These are phyloP conservation scores for Aquilaria sinensis DNA, from an alignment of 345 rosid genomes.

Conservation along the genomic window DNA sequence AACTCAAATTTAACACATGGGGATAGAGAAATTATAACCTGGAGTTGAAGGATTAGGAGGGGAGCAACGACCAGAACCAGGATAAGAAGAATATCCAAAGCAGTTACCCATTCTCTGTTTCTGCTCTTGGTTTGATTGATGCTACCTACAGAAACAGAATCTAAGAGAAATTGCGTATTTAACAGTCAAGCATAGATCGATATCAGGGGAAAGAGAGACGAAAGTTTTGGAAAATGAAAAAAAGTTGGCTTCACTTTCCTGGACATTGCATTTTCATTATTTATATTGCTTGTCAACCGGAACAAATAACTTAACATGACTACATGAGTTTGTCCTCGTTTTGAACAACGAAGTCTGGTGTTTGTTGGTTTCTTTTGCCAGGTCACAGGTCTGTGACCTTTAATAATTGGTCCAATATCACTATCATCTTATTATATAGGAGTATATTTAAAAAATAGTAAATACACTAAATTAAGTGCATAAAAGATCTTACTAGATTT, in stretches of 20 bases:
- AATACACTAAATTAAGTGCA: no score
- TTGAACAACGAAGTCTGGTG: no score
- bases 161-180: neutral
- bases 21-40: conserved; percentile 13
- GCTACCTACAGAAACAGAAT: neutral
- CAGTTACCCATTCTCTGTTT: conserved; percentile 38
- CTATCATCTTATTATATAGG: no score
- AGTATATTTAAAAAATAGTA: no score
- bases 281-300: no score
- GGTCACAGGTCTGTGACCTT: no score
- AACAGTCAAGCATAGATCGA: neutral
- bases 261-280: no score
- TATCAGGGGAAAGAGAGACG: neutral
- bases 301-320: no score
- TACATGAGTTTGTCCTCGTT: no score
- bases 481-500: no score
- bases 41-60: conserved; percentile 9
- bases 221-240: neutral
- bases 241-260: conserved; percentile 4
- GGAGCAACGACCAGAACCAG: conserved; percentile 4
- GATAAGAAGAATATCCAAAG: conserved; percentile 15
- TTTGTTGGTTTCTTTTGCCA: no score
- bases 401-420: no score
- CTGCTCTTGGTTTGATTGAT: neutral
- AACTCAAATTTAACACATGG: neutral